A percentile compares a stretch with the other conserved stretches of the same genome.
Evolutionary conservation across 1,139 yeast genomes (phyloP).

Genomic region (Suhomyces wounanorum): DNA sequence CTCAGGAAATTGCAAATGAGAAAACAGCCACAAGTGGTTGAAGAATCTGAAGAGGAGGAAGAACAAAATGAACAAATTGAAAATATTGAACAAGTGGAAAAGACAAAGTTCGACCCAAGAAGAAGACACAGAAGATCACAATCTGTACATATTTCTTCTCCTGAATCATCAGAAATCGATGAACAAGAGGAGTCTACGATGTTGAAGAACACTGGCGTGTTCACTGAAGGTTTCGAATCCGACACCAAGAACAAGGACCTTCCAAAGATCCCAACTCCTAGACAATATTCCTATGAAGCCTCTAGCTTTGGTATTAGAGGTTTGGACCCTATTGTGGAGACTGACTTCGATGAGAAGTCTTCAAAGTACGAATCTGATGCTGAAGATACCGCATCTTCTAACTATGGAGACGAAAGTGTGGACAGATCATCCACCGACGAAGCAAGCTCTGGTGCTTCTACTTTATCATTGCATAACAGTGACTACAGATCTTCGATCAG

Average conservation of each 20-base stretch:
- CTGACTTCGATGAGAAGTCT: constrained; percentile 33
- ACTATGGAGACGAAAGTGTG: constrained; percentile 21
- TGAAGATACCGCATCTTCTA: constrained; percentile 24
- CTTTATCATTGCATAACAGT: constrained; percentile 45
- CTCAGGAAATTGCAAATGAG: constrained; percentile 15
- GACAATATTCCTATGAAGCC: constrained; percentile 24
- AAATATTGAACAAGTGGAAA: constrained; percentile 10
- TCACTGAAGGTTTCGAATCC: constrained; percentile 9
- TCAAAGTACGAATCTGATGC: constrained; percentile 40
- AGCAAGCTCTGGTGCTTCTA: constrained; percentile 37
- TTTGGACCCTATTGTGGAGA: constrained; percentile 45
- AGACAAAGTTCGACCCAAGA: constrained; percentile 9
- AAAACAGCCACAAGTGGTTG: constrained; percentile 11
- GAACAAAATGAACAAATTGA: constrained; percentile 12
- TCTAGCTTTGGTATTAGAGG: constrained; percentile 38
- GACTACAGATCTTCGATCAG: constrained; percentile 34
- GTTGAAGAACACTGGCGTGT: constrained; percentile 8
- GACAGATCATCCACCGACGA: constrained; percentile 21
- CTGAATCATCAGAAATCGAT: constrained; percentile 18
- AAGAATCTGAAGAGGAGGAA: constrained; percentile 12
- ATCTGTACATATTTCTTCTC: constrained; percentile 15
- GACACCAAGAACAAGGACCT: constrained; percentile 6
- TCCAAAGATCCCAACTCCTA: constrained; percentile 11
- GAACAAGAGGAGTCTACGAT: constrained; percentile 15
- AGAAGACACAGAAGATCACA: constrained; percentile 18